Evolutionary conservation across 257 asterid species (phyloP), one percentile per base, ranked within the genome.

Genomic region (Vinca minor): DNA sequence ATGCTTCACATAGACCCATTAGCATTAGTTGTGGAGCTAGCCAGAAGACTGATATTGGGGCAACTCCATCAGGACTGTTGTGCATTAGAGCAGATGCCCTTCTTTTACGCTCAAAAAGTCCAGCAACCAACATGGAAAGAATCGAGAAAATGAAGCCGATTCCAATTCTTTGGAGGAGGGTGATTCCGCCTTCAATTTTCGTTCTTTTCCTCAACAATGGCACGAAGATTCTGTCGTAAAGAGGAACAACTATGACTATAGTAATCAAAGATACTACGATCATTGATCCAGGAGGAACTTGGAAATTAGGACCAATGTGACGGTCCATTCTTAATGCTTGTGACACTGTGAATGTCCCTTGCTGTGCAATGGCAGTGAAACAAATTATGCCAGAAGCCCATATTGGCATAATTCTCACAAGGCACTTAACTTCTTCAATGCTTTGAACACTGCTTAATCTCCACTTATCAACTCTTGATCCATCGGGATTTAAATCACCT

Each of bases 1-100:
- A 89, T 3, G 96, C 96, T 64, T 92, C 98, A 0, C 93, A 82
- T 7, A 92, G 85, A 6, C 98, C 98, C 96, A 92, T 89, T 18
- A 92, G 77, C 1, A 92, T 79, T 28, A 92, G 65, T 55, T 92
- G 98, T 0, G 98, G 98, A 38, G 96, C 89, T 4, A 92, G 77
- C 95, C 96, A 89, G 59, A 92, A 63, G 0, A 92, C 96, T 1
- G 91, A 57, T 0, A 89, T 3, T 0, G 95, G 95, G 0, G 85
- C 87, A 0, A 73, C 17, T 0, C 96, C 96, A 17, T 44, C 74
- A 0, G 74, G 70, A 0, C 73, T 36, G 9, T 60, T 78, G 4
- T 83, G 77, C 17, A 6, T n/a, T n/a, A n/a, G n/a, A n/a, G n/a
- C n/a, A n/a, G n/a, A n/a, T n/a, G n/a, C n/a, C n/a, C n/a, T n/a